Evolutionary conservation across 2,329 filamentous ascomycete genomes (phyloP), one percentile per base, ranked within the genome.

Genomic region (Cryphonectria radicalis): DNA sequence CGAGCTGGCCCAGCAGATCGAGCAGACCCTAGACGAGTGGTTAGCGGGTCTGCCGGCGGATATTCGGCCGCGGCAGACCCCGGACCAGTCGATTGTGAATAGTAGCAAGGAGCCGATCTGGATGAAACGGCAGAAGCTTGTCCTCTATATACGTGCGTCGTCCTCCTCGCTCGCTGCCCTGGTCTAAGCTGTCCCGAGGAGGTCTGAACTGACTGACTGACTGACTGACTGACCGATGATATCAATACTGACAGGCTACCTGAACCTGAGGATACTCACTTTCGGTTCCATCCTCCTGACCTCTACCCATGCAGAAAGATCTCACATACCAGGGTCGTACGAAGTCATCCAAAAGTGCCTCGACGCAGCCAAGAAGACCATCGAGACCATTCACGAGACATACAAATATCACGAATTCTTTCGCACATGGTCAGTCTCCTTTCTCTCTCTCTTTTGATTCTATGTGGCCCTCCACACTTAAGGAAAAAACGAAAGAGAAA

Each of bases 381-480:
- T 78, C 25, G 76, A 78, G 22, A 76, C 77, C 67, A 78, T 78
- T 2, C 76, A 77, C 63, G 73, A 75, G 53, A 77, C 73, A n/a
- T 77, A 77, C 42, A 75, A 77, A 62, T 75, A 78, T 57, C 75
- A 77, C 43, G 77, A 78, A 50, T 78, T 77, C 59, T 78, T 78
- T 70, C 75, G 77, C 2, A 78, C 77, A 5, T 78, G 77, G 76
- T 78, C 63, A 32, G 76, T 70, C 17, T 25, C 19, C 22, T 17
- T 3, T 42, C 7, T n/a, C 50, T 19, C 28, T 42, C n/a, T n/a
- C n/a, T n/a, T n/a, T n/a, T n/a, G n/a, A n/a, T n/a, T n/a, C n/a
- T n/a, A n/a, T n/a, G n/a, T 1, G 13, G 13, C 13, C 1, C 17
- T n/a, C 28, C 43, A 37, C 10, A 32, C 32, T 32, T 32, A 32